Percentiles rank a stretch among this genome's conserved stretches.
These are phyloP conservation scores for Lactarius hengduanensis DNA, from an alignment of 768 basidiomycete species.

Conservation along the genomic window DNA sequence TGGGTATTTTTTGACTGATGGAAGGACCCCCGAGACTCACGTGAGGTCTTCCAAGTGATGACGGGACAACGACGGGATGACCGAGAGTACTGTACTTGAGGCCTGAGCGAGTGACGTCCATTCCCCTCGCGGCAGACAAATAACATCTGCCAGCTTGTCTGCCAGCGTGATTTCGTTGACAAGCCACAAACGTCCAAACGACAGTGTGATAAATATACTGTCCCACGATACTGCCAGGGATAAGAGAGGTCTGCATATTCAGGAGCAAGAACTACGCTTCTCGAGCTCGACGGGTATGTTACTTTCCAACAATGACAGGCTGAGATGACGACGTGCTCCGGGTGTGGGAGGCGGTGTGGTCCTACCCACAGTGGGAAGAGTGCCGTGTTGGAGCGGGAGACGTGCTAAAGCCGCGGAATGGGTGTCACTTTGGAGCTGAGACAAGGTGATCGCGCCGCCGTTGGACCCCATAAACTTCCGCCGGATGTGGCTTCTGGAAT, in stretches of 20 bases:
- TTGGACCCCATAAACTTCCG: conserved; percentile 7
- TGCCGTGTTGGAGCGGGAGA: not conserved
- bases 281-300: not conserved
- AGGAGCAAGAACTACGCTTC: not conserved
- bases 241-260: not conserved
- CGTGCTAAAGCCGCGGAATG: not conserved
- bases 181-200: not conserved
- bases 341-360: not conserved
- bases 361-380: not conserved
- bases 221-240: not conserved
- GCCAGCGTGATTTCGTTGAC: not conserved
- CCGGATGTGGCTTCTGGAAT: conserved; percentile 6
- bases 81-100: no score
- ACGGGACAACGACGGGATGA: no score
- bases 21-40: no score
- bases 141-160: not conserved
- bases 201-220: not conserved
- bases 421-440: not conserved
- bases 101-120: not conserved
- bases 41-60: no score
- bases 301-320: not conserved
- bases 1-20: no score
- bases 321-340: not conserved
- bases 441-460: not conserved
- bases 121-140: not conserved